Base-by-base conservation (phyloP, 768 basidiomycete genomes). In the Mycena metata region DNA sequence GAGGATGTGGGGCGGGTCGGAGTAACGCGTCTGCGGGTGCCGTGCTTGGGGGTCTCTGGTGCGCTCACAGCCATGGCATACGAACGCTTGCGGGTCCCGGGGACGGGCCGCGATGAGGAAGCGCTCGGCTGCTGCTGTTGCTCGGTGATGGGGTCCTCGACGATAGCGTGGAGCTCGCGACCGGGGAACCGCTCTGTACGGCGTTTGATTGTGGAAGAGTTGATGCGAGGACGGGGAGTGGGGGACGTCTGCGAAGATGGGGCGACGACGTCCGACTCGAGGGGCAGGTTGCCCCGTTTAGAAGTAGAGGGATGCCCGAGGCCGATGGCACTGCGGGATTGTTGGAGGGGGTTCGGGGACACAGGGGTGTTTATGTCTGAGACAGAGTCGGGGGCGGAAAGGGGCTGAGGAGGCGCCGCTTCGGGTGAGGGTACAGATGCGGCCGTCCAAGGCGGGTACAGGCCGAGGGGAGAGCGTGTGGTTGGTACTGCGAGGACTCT, bases 271-370 rank as follows among this genome's bases (percentile, higher is more conserved):
- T 41, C 58, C 23, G 45, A 24, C 39, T 56, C 23, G 54, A 43
- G 45, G 24, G 58, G 54, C 52, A 33, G 7, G 51, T 26, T 24
- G 36, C 43, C 26, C 52, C 52, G 21, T 11, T 51, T 30, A 8
- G 66, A 55, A 36, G 51, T 33, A 12, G 66, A 61, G 21, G 66
- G 66, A 36, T 61, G 66, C 9, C 66, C 66, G 51, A 56, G 59
- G 50, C 66, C 66, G 45, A 67, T 56, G 24, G 64, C 4, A 47
- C 47, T 42, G 47, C 41, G n/a, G 57, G 51, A 6, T 4, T n/a
- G 45, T 6, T 46, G 66, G 21, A 24, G 59, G 3, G 43, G 13
- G 21, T 54, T 42, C 2, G 36, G 21, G 56, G 45, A 56, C 17
- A 33, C 13, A 51, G 36, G 39, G 33, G 15, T 33, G 42, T 30